phyloP scores from a whole-genome alignment of 805 yeast species.

The Zygosaccharomyces lentus region DNA sequence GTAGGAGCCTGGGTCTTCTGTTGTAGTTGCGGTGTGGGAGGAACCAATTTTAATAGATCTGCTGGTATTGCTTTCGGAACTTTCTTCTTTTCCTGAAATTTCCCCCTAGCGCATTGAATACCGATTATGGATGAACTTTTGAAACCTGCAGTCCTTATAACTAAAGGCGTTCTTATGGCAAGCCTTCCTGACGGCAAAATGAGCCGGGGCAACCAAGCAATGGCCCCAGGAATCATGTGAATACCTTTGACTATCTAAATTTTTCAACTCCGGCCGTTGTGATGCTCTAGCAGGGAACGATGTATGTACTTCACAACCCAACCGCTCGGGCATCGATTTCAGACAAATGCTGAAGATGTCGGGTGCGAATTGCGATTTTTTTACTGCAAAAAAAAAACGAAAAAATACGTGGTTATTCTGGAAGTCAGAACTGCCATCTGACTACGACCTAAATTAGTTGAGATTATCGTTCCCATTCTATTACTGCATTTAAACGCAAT shows the following conservation, averaged over 20 bases:
- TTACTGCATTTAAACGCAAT: neutral
- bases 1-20: constrained; percentile 25
- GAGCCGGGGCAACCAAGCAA: neutral
- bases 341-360: neutral
- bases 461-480: neutral
- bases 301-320: neutral
- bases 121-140: neutral
- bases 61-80: neutral
- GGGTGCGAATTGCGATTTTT: constrained; percentile 4
- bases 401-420: neutral
- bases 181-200: neutral
- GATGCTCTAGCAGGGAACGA: neutral
- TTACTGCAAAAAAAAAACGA: neutral
- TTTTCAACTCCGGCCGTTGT: neutral
- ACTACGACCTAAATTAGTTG: neutral
- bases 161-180: neutral
- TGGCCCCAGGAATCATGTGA: constrained; percentile 1
- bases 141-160: constrained; percentile 1
- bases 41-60: constrained; percentile 9
- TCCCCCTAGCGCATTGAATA: neutral
- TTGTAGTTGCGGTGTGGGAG: constrained; percentile 10
- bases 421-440: constrained; percentile 1
- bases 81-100: constrained; percentile 3
- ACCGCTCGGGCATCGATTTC: neutral
- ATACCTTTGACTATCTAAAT: neutral